phyloP scores from a whole-genome alignment of 805 yeast genomes.

The Ogataea paradorogensis region DNA sequence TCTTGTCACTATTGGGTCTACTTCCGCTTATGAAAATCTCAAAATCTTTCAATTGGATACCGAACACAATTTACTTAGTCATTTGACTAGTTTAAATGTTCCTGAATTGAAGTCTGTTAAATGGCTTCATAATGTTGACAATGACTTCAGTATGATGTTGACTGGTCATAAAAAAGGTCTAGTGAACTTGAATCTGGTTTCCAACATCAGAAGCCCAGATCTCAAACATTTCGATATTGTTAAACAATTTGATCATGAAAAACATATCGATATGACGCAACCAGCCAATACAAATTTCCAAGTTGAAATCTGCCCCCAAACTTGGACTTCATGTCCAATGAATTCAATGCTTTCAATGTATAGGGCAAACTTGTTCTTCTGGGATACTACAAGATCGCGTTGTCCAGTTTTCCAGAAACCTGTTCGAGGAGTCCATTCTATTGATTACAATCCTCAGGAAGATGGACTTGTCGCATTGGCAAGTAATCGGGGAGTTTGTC shows the following conservation, averaged over 20 bases:
- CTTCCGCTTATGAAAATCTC: conserved; percentile 42
- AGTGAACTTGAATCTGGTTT: conserved; percentile 69
- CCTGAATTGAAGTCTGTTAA: conserved; percentile 53
- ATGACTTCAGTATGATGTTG: conserved; percentile 41
- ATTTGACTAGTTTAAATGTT: conserved; percentile 55
- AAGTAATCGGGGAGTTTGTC: conserved; percentile 70
- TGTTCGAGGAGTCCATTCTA: conserved; percentile 46
- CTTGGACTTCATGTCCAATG: conserved; percentile 42
- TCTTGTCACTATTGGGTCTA: conserved; percentile 53
- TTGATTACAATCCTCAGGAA: conserved; percentile 47
- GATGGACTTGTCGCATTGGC: conserved; percentile 60
- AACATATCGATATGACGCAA: conserved; percentile 44
- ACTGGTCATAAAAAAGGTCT: conserved; percentile 78
- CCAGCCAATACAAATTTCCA: conserved; percentile 31
- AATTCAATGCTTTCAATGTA: conserved; percentile 59
- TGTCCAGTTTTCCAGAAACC: conserved; percentile 55
- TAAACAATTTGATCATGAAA: conserved; percentile 75
- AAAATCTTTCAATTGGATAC: conserved; percentile 48
- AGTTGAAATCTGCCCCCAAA: conserved; percentile 36
- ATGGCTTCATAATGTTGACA: conserved; percentile 42
- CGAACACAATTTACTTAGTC: conserved; percentile 43
- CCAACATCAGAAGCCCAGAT: conserved; percentile 38
- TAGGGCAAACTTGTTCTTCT: conserved; percentile 67
- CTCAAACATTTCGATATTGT: conserved; percentile 64
- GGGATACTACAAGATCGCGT: conserved; percentile 67